These are phyloP conservation scores for Cystoderma amianthinum DNA, from an alignment of 768 basidiomycete species.

Conservation along the genomic window DNA sequence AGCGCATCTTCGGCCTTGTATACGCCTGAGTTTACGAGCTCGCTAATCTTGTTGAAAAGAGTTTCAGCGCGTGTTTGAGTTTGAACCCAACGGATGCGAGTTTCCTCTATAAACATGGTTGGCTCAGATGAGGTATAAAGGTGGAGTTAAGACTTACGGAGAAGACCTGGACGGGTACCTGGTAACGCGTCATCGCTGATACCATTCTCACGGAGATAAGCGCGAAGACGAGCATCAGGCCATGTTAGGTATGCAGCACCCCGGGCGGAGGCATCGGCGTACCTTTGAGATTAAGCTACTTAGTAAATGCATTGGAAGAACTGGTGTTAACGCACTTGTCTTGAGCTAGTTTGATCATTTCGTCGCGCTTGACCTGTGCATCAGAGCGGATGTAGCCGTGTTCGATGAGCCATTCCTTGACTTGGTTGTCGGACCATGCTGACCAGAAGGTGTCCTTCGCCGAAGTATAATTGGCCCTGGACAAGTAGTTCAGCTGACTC, in stretches of 20 bases:
- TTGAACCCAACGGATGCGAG: constrained; percentile 75
- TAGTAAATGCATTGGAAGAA: background rate
- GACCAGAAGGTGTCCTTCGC: constrained; percentile 54
- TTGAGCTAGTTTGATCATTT: constrained; percentile 67
- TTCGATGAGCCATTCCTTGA: constrained; percentile 69
- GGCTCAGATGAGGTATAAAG: background rate
- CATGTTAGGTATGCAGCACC: constrained; percentile 73
- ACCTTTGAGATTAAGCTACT: constrained; percentile 28
- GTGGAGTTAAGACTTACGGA: constrained; percentile 42
- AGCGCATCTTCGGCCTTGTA: constrained; percentile 75
- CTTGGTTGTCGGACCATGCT: constrained; percentile 70
- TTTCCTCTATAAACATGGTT: constrained; percentile 45
- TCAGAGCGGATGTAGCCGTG: constrained; percentile 58
- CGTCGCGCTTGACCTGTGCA: constrained; percentile 63
- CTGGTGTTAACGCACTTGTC: constrained; percentile 42
- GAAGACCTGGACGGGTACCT: constrained; percentile 61
- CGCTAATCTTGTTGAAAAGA: constrained; percentile 54
- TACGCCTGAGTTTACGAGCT: constrained; percentile 60
- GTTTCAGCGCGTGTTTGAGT: constrained; percentile 47
- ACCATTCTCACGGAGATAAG: constrained; percentile 76
- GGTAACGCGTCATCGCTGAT: constrained; percentile 66
- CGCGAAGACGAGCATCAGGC: constrained; percentile 90
- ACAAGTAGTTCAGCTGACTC: background rate
- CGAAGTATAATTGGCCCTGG: constrained; percentile 61
- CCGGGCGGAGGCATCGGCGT: constrained; percentile 33